Conservation (phyloP, 257 asterid genomes). For the Solanum piurae region DNA sequence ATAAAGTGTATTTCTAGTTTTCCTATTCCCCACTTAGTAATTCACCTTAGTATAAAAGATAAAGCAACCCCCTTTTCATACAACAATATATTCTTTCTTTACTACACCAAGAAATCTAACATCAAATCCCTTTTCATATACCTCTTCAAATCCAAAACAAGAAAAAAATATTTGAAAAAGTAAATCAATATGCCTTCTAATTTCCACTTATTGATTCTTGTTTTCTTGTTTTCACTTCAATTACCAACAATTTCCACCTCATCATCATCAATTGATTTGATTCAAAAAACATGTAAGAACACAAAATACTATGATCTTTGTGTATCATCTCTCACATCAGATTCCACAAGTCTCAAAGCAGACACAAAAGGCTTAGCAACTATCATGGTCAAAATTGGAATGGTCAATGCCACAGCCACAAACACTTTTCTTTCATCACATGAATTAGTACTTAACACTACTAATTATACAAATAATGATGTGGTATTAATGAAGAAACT, state of each 20-base stretch:
- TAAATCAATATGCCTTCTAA: neutral
- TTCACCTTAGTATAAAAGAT: neutral
- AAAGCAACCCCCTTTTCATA: neutral
- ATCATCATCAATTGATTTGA: conserved; percentile 26
- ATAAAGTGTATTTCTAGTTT: neutral
- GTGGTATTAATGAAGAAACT: conserved; percentile 26
- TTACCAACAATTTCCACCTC: neutral
- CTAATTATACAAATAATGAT: conserved; percentile 8
- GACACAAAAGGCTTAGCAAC: conserved; percentile 59
- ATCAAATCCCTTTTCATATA: neutral
- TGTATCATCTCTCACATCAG: conserved; percentile 54
- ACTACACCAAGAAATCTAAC: neutral
- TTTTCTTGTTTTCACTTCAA: conserved; percentile 13
- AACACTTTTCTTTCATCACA: conserved; percentile 35
- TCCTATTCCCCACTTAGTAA: neutral
- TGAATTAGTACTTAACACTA: conserved; percentile 4
- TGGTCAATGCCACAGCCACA: conserved; percentile 66
- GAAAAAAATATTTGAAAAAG: neutral
- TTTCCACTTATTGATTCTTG: conserved; percentile 11
- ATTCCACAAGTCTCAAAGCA: conserved; percentile 36
- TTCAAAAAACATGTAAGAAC: conserved; percentile 56
- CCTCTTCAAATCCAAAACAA: neutral
- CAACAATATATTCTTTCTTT: neutral
- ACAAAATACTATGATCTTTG: conserved; percentile 74
- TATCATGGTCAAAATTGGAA: conserved; percentile 44